These are phyloP conservation scores for Jacaranda mimosifolia DNA, from an alignment of 257 asterid genomes.

Conservation along the genomic window DNA sequence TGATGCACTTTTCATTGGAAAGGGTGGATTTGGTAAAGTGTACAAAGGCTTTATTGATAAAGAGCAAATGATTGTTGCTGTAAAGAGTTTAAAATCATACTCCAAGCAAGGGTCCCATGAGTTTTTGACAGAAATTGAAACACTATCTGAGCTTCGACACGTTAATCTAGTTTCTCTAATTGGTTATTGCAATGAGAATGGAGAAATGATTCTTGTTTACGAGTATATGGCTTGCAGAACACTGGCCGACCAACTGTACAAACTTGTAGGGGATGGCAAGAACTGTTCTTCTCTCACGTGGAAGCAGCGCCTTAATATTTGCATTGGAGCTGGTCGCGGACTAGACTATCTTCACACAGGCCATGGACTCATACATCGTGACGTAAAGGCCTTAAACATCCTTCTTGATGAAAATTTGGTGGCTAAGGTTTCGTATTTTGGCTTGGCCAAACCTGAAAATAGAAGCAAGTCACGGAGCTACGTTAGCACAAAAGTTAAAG, in stretches of 20 bases:
- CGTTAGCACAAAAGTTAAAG: conserved; percentile 26
- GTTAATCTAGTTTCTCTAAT: conserved; percentile 59
- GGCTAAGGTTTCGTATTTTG: conserved; percentile 68
- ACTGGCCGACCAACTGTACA: conserved; percentile 57
- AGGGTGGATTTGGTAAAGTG: no score
- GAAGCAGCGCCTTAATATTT: conserved; percentile 55
- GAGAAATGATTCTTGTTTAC: conserved; percentile 57
- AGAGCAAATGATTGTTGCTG: conserved; percentile 45
- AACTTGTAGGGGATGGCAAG: conserved; percentile 28
- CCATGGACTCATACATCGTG: conserved; percentile 60
- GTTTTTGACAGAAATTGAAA: conserved; percentile 59
- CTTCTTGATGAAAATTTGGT: conserved; percentile 51
- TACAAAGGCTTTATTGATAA: no score
- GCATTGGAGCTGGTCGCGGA: conserved; percentile 66
- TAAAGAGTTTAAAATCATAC: conserved; percentile 47
- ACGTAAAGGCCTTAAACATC: conserved; percentile 63
- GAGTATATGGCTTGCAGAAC: conserved; percentile 63
- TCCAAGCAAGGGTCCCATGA: conserved; percentile 60
- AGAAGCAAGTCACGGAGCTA: conserved; percentile 39
- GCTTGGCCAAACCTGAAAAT: conserved; percentile 58
- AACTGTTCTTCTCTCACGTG: conserved; percentile 46
- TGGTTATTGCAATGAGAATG: conserved; percentile 58
- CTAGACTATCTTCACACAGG: conserved; percentile 60
- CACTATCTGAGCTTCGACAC: conserved; percentile 55
- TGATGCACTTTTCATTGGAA: no score